Conservation (phyloP, 192 early-diverging fungal species). For the Backusella liffmaniae region DNA sequence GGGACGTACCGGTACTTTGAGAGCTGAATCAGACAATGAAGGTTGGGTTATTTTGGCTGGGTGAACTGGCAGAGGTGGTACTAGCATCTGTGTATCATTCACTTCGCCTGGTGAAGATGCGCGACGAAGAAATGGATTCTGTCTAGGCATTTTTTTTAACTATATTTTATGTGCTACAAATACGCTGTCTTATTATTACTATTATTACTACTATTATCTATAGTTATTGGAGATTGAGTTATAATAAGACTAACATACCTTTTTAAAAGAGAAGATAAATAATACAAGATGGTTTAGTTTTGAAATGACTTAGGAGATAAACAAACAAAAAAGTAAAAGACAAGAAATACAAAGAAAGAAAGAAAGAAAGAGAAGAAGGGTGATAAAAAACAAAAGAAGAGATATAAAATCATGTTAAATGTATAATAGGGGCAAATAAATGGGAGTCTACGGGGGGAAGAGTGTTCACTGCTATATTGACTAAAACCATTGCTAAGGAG, state of each 20-base stretch:
- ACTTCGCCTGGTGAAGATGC: conserved; percentile 22
- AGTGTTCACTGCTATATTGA: neutral
- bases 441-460: neutral
- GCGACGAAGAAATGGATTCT: conserved; percentile 24
- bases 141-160: conserved; percentile 14
- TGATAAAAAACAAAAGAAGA: neutral
- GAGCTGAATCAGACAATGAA: conserved; percentile 21
- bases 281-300: neutral
- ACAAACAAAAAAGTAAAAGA: neutral
- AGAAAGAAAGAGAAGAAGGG: neutral
- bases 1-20: conserved; percentile 13
- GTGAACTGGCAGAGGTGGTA: conserved; percentile 3
- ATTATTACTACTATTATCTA: neutral
- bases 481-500: conserved; percentile 2
- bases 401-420: neutral
- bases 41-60: conserved; percentile 18
- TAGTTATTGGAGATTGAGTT: neutral
- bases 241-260: neutral
- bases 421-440: neutral
- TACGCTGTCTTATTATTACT: neutral
- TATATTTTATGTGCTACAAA: neutral
- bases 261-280: neutral
- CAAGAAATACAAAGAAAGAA: neutral
- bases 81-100: neutral
- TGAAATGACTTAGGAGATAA: neutral